phyloP scores from a whole-genome alignment of 2,329 filamentous ascomycete genomes.

The Sordariomycetes sp. region DNA sequence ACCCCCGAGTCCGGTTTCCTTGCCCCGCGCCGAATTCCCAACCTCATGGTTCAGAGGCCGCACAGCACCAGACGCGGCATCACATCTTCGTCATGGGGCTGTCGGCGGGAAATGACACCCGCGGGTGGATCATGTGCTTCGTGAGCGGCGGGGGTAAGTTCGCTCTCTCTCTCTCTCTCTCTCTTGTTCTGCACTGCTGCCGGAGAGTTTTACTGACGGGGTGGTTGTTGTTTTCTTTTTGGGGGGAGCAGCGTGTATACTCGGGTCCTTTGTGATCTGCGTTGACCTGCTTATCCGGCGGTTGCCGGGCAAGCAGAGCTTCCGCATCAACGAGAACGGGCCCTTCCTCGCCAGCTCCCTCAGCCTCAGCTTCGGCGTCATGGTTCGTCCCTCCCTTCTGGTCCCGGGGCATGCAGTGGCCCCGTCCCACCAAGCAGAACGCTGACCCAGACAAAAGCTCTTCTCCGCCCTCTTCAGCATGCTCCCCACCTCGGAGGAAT shows the following conservation, averaged over 20 bases:
- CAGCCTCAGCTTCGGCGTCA: constrained; percentile 88
- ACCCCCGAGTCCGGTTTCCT: background rate
- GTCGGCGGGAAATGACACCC: constrained; percentile 54
- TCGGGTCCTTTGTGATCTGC: constrained; percentile 76
- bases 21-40: background rate
- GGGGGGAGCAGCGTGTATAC: constrained; percentile 55
- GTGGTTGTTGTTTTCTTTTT: background rate
- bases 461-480: constrained; percentile 90
- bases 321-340: constrained; percentile 82
- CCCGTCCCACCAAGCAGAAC: background rate
- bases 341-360: constrained; percentile 76
- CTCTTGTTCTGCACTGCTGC: background rate
- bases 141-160: constrained; percentile 60
- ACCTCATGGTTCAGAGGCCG: background rate
- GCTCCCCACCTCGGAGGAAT: constrained; percentile 73
- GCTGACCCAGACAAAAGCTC: constrained; percentile 44
- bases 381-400: constrained; percentile 44
- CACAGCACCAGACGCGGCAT: background rate
- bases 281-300: constrained; percentile 65
- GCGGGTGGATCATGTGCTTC: constrained; percentile 86
- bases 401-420: background rate
- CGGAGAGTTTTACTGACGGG: constrained; percentile 5
- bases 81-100: background rate
- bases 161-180: background rate
- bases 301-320: constrained; percentile 61